Evolutionary conservation across 2,329 filamentous ascomycete genomes (phyloP).

Genomic region (Rhynchosporium secalis): DNA sequence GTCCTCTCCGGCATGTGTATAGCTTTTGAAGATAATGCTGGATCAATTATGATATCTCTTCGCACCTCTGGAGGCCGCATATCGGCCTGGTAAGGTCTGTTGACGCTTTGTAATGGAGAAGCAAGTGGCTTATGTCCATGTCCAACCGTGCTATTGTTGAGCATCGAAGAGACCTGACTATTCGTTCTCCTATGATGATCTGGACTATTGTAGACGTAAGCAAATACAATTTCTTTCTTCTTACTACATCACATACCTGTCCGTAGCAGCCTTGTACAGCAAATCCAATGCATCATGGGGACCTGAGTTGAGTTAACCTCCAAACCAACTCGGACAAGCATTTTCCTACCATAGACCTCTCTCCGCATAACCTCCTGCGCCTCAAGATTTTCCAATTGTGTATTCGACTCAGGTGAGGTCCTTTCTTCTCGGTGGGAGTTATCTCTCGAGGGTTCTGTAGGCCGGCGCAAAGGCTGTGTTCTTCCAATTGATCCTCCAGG

Average conservation of each 20-base stretch:
- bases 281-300: slow-evolving; percentile 91
- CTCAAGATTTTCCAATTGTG: slow-evolving; percentile 64
- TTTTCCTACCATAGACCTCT: slow-evolving; percentile 65
- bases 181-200: slow-evolving; percentile 40
- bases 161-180: slow-evolving; percentile 34
- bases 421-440: slow-evolving; percentile 40
- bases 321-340: not conserved
- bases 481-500: slow-evolving; percentile 66
- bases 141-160: slow-evolving; percentile 23
- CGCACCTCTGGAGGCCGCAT: slow-evolving; percentile 28
- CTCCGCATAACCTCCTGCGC: slow-evolving; percentile 64
- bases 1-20: slow-evolving; percentile 31
- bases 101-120: slow-evolving; percentile 25
- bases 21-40: slow-evolving; percentile 30
- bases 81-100: slow-evolving; percentile 29
- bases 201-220: slow-evolving; percentile 20
- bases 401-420: slow-evolving; percentile 55
- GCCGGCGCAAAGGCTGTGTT: slow-evolving; percentile 65
- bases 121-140: slow-evolving; percentile 24
- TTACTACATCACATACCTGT: slow-evolving; percentile 41
- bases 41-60: slow-evolving; percentile 36
- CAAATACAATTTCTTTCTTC: not conserved
- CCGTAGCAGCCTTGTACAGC: slow-evolving; percentile 80
- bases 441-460: slow-evolving; percentile 45
- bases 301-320: slow-evolving; percentile 40